Evolutionary conservation across 1,139 yeast species (phyloP).

Genomic region (Geotrichum histeridarum): DNA sequence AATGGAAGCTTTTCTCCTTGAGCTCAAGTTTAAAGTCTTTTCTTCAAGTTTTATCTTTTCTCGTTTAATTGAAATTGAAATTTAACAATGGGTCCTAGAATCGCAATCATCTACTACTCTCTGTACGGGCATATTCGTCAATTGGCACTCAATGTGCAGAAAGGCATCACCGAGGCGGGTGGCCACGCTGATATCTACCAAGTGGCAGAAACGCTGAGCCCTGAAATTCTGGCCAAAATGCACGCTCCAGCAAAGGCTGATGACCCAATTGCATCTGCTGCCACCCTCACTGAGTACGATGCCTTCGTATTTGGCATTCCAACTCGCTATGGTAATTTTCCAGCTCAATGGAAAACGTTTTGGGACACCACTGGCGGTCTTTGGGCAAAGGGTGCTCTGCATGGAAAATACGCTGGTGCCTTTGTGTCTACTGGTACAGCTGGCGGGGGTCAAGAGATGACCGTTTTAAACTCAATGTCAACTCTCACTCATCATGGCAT

Average conservation of each 20-base stretch:
- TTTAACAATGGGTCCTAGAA: constrained; percentile 29
- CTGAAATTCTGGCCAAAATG: constrained; percentile 54
- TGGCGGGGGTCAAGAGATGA: constrained; percentile 81
- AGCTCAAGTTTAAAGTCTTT: too few relatives aligned
- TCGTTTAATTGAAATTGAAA: too few relatives aligned
- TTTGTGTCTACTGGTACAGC: constrained; percentile 76
- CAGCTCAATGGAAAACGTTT: constrained; percentile 77
- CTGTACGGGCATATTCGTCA: constrained; percentile 72
- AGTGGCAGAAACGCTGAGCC: constrained; percentile 71
- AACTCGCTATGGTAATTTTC: constrained; percentile 76
- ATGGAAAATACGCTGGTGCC: constrained; percentile 72
- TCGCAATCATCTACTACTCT: constrained; percentile 74
- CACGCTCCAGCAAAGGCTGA: constrained; percentile 66
- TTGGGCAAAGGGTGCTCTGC: constrained; percentile 72
- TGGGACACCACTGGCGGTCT: constrained; percentile 80
- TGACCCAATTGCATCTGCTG: constrained; percentile 62
- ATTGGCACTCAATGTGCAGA: constrained; percentile 63
- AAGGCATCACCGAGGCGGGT: constrained; percentile 71
- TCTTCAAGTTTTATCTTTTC: too few relatives aligned
- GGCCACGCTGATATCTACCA: constrained; percentile 62
- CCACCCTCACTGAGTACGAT: constrained; percentile 60
- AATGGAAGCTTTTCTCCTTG: too few relatives aligned
- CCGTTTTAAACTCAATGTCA: constrained; percentile 60
- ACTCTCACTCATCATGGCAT: constrained; percentile 71
- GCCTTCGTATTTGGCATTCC: constrained; percentile 78